These are phyloP conservation scores for Alternaria postmessia DNA, from an alignment of 2,329 filamentous ascomycete genomes.

Conservation along the genomic window DNA sequence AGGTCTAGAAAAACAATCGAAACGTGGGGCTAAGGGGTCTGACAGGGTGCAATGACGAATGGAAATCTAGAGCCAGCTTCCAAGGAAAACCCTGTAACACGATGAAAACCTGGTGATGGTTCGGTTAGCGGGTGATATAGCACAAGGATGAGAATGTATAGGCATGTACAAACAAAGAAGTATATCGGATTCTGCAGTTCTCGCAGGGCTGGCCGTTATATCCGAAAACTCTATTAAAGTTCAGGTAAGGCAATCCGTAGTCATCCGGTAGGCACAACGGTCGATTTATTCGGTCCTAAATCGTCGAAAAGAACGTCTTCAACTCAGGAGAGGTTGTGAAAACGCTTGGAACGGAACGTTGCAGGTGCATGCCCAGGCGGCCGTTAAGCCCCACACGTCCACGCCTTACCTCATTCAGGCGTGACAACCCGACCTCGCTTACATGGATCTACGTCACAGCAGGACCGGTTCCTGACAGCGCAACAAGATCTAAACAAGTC, in stretches of 20 bases:
- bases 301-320: neutral
- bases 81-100: conserved; percentile 14
- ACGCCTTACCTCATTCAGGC: conserved; percentile 19
- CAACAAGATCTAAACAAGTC: conserved; percentile 10
- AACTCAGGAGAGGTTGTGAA: conserved; percentile 11
- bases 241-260: neutral
- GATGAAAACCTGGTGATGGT: conserved; percentile 14
- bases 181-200: neutral
- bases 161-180: neutral
- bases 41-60: conserved; percentile 27
- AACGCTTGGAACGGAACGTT: conserved; percentile 15
- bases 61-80: conserved; percentile 14
- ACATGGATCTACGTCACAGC: conserved; percentile 18
- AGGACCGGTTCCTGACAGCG: conserved; percentile 17
- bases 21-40: conserved; percentile 22
- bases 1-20: conserved; percentile 15
- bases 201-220: neutral
- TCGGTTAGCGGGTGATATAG: conserved; percentile 35
- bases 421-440: conserved; percentile 18
- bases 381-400: conserved; percentile 16
- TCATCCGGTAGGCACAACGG: neutral
- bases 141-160: conserved; percentile 34
- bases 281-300: neutral
- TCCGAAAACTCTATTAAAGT: neutral
- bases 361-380: conserved; percentile 14